These are phyloP conservation scores for Pterocarpus santalinus DNA, from an alignment of 306 rosid genomes.

Conservation along the genomic window DNA sequence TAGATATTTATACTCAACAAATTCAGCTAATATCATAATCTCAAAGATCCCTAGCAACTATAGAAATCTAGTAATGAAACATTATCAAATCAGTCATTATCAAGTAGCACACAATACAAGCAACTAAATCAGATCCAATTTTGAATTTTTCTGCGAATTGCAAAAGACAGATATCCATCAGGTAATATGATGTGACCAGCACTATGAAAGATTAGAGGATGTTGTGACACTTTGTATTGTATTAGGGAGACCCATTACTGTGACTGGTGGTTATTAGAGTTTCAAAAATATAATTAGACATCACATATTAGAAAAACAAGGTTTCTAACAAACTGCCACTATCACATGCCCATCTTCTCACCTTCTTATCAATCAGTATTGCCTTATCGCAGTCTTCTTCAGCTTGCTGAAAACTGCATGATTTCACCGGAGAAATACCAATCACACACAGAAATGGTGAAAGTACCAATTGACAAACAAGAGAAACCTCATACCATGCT, in stretches of 20 bases:
- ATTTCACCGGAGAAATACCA: constrained; percentile 21
- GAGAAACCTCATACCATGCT: constrained; percentile 69
- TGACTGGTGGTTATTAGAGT: background rate
- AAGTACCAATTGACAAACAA: constrained; percentile 26
- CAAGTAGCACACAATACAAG: background rate
- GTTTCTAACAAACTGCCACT: constrained; percentile 12
- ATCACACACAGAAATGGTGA: constrained; percentile 37
- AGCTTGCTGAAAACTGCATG: constrained; percentile 86
- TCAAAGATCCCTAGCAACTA: constrained; percentile 25
- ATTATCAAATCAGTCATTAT: constrained; percentile 21
- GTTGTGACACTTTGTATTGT: background rate
- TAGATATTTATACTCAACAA: constrained; percentile 22
- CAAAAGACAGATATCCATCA: constrained; percentile 2
- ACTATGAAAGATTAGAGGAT: background rate
- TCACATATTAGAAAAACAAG: background rate
- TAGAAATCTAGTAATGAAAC: background rate
- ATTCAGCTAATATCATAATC: constrained; percentile 18
- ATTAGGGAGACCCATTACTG: constrained; percentile 4
- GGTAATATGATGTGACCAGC: constrained; percentile 9
- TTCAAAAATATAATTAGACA: background rate
- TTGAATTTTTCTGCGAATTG: background rate
- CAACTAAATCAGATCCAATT: constrained; percentile 19
- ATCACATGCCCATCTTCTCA: constrained; percentile 46
- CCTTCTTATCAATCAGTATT: constrained; percentile 84
- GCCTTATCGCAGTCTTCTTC: constrained; percentile 90